These are phyloP conservation scores for Lycium ferocissimum DNA, from an alignment of 257 asterid genomes.

Conservation along the genomic window DNA sequence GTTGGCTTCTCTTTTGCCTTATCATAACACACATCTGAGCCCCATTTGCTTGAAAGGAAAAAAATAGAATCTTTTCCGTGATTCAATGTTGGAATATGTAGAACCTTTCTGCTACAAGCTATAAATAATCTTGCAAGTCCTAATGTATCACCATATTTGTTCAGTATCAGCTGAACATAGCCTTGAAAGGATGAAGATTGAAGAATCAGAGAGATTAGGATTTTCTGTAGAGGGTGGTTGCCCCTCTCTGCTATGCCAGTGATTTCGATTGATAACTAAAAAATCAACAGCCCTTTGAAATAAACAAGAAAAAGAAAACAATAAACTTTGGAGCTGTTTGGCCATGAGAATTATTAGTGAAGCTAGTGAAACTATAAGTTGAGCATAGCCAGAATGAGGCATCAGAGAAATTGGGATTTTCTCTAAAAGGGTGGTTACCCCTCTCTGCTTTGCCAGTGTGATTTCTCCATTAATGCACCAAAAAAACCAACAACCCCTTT, in stretches of 20 bases:
- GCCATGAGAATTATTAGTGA: too few relatives aligned
- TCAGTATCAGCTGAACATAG: too few relatives aligned
- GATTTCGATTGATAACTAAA: not conserved
- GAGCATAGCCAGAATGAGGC: not conserved
- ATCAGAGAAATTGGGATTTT: not conserved
- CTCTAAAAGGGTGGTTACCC: not conserved
- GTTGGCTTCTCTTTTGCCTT: not conserved
- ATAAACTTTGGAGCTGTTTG: too few relatives aligned
- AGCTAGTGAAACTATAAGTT: too few relatives aligned
- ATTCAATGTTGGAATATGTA: too few relatives aligned
- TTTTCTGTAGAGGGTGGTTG: not conserved
- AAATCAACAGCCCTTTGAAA: too few relatives aligned
- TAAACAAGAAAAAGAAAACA: too few relatives aligned
- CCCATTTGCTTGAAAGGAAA: not conserved
- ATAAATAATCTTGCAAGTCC: not conserved
- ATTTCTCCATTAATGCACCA: too few relatives aligned
- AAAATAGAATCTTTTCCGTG: too few relatives aligned
- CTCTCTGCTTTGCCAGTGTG: too few relatives aligned
- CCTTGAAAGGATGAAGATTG: too few relatives aligned
- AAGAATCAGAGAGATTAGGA: not conserved
- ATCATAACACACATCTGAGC: slow-evolving; percentile 27
- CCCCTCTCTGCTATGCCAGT: not conserved
- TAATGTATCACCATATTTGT: too few relatives aligned
- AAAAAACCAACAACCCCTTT: not conserved
- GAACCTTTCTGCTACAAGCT: not conserved